phyloP scores from a whole-genome alignment of 148 eudicot species.

The Vaccinium macrocarpon region DNA sequence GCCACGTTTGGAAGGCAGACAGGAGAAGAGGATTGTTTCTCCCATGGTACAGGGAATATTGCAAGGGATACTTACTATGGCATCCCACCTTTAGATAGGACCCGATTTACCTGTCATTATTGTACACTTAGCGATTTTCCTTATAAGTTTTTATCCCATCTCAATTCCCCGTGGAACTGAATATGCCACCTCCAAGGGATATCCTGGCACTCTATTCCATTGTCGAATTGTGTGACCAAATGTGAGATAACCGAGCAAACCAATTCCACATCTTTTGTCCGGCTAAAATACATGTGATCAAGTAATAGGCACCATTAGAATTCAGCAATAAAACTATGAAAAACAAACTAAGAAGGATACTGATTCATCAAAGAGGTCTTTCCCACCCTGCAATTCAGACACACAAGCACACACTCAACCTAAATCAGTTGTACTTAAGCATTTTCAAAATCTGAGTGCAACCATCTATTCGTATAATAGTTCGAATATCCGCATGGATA shows the following conservation, averaged over 20 bases:
- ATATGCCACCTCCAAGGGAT: not conserved
- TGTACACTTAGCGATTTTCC: not conserved
- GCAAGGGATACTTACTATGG: not conserved
- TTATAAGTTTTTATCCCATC: not conserved
- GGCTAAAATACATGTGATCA: not conserved
- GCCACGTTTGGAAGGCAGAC: not conserved
- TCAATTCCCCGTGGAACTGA: not conserved
- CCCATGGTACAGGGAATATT: not conserved
- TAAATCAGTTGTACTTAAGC: not conserved
- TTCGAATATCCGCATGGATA: too few species aligned
- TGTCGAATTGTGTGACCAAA: not conserved
- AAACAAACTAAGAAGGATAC: slow-evolving; percentile 48
- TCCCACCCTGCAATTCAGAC: slow-evolving; percentile 75
- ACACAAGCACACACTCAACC: not conserved
- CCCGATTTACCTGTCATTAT: not conserved
- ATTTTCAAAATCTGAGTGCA: not conserved
- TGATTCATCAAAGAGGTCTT: slow-evolving; percentile 98
- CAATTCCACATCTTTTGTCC: not conserved
- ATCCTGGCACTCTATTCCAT: not conserved
- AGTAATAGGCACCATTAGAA: not conserved
- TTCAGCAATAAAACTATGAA: not conserved
- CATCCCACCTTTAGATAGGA: not conserved
- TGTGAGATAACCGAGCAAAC: not conserved
- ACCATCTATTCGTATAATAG: not conserved
- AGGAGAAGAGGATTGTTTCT: not conserved